Evolutionary conservation across 192 early-diverging fungal genomes (phyloP).

Genomic region (Rhizophagus clarus): DNA sequence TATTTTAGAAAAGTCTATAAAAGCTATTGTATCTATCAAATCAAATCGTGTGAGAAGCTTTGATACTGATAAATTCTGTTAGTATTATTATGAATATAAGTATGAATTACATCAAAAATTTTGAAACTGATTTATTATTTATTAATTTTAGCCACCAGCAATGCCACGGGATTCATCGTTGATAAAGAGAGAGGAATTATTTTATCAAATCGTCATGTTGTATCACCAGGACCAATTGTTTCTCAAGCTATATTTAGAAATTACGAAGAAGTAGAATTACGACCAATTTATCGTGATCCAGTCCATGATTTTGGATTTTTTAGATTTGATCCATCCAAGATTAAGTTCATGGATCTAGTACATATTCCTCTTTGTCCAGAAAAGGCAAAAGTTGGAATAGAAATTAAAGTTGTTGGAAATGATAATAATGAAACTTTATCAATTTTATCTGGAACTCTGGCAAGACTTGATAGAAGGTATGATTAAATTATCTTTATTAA

Average conservation of each 20-base stretch:
- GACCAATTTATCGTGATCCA: conserved; percentile 77
- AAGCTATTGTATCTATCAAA: conserved; percentile 78
- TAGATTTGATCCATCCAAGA: conserved; percentile 66
- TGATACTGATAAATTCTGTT: conserved; percentile 76
- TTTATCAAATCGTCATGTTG: conserved; percentile 79
- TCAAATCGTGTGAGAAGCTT: conserved; percentile 75
- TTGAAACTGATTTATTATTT: too few species aligned
- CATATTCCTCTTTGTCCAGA: conserved; percentile 71
- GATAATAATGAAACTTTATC: conserved; percentile 80
- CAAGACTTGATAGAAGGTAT: conserved; percentile 67
- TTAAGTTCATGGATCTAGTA: conserved; percentile 69
- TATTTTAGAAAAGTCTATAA: conserved; percentile 70
- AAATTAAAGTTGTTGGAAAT: conserved; percentile 77
- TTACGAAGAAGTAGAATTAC: conserved; percentile 73
- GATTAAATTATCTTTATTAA: background rate
- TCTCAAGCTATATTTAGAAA: conserved; percentile 73
- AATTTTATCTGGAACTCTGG: conserved; percentile 73
- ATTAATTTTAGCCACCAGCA: conserved; percentile 39
- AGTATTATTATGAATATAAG: conserved; percentile 20
- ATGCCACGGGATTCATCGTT: conserved; percentile 79
- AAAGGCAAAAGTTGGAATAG: conserved; percentile 70
- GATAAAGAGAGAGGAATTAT: conserved; percentile 75
- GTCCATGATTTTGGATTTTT: conserved; percentile 87
- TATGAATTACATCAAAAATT: too few species aligned
- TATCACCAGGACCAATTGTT: conserved; percentile 70